phyloP scores from a whole-genome alignment of 2,329 filamentous ascomycete genomes.

The Aureobasidium sp. region DNA sequence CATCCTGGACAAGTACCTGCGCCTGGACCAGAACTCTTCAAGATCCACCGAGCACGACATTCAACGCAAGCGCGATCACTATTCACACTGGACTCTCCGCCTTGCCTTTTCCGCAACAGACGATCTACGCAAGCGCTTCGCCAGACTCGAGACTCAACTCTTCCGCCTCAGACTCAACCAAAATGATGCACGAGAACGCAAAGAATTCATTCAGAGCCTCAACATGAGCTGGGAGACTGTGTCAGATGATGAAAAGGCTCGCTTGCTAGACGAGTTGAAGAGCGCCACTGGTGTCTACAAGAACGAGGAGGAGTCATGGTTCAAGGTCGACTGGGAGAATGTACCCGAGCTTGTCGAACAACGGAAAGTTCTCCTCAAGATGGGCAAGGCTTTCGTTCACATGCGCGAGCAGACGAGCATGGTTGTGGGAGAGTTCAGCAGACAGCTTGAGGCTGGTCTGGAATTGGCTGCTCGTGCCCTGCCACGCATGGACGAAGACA shows the following conservation, averaged over 20 bases:
- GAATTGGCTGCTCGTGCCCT: constrained; percentile 89
- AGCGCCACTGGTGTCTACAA: constrained; percentile 48
- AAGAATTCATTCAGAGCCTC: constrained; percentile 67
- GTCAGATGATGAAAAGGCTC: constrained; percentile 68
- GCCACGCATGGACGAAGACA: constrained; percentile 90
- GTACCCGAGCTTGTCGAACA: constrained; percentile 85
- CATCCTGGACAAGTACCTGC: constrained; percentile 79
- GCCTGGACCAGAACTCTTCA: constrained; percentile 69
- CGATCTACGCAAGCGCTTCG: constrained; percentile 79
- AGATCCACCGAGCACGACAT: constrained; percentile 50
- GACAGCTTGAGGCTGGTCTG: constrained; percentile 70
- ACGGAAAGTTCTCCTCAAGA: constrained; percentile 67
- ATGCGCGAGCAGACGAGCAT: constrained; percentile 79
- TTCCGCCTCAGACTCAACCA: constrained; percentile 74
- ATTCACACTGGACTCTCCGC: constrained; percentile 92
- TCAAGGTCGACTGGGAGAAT: constrained; percentile 92
- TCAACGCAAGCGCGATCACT: constrained; percentile 91
- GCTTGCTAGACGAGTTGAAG: constrained; percentile 55
- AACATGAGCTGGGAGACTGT: constrained; percentile 82
- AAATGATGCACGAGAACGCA: constrained; percentile 68
- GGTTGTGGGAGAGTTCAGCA: constrained; percentile 80
- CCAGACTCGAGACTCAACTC: constrained; percentile 78
- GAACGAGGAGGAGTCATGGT: constrained; percentile 76
- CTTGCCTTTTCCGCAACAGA: constrained; percentile 89
- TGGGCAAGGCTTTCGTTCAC: constrained; percentile 86